Evolutionary conservation across 306 rosid species (phyloP).

Genomic region (Glycine soja): DNA sequence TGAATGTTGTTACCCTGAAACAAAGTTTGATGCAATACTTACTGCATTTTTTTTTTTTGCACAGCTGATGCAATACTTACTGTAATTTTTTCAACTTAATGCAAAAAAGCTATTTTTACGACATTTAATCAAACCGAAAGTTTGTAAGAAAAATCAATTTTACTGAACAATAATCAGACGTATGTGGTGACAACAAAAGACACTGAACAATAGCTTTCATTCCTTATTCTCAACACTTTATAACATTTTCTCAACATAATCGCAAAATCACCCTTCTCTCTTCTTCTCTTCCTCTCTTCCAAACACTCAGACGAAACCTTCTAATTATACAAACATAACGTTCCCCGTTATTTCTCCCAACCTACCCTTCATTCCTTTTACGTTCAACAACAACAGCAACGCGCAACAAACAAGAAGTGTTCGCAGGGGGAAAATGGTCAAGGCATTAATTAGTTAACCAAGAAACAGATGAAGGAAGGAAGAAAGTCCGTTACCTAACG

Average conservation of each 20-base stretch:
- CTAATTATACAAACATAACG: not conserved
- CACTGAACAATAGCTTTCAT: not conserved
- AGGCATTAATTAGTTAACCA: not conserved
- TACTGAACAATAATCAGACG: not conserved
- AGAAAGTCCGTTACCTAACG: slow-evolving; percentile 63
- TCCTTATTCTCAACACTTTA: not conserved
- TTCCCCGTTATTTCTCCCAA: not conserved
- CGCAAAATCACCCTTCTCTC: not conserved
- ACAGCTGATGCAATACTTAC: not conserved
- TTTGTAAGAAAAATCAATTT: not conserved
- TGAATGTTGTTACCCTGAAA: not conserved
- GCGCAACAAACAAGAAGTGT: no score
- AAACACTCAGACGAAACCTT: not conserved
- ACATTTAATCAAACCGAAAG: not conserved
- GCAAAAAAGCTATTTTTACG: not conserved
- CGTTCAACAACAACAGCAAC: not conserved
- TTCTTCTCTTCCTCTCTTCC: slow-evolving; percentile 6
- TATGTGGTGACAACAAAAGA: not conserved
- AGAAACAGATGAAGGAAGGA: not conserved
- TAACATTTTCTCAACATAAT: not conserved
- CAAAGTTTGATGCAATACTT: not conserved
- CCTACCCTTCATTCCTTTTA: not conserved
- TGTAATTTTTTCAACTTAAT: not conserved
- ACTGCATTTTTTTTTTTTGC: no score
- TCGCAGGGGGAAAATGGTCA: not conserved